phyloP scores from a whole-genome alignment of 169 alveolate species.

The Cardiosporidium cionae region DNA sequence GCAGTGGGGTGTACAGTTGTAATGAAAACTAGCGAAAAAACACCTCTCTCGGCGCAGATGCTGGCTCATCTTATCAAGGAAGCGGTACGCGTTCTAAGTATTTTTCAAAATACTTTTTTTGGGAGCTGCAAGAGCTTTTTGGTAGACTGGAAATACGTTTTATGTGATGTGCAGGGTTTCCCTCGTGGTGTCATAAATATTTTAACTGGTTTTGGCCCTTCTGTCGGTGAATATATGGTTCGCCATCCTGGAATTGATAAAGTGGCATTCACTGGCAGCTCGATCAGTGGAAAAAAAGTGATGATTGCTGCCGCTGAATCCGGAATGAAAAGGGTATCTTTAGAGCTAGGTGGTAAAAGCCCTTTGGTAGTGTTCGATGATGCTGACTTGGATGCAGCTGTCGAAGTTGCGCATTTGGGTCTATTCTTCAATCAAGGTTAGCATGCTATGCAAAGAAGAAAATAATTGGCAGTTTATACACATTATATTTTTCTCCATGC shows the following conservation, averaged over 20 bases:
- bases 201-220: conserved; percentile 64
- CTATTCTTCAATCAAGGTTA: conserved; percentile 48
- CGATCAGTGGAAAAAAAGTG: conserved; percentile 54
- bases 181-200: conserved; percentile 76
- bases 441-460: background rate
- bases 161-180: conserved; percentile 51
- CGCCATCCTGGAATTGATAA: conserved; percentile 51
- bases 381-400: conserved; percentile 66
- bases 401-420: conserved; percentile 55
- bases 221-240: conserved; percentile 51
- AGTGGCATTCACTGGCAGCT: conserved; percentile 78
- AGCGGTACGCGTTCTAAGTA: conserved; percentile 30
- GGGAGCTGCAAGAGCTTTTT: too few relatives aligned
- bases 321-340: conserved; percentile 52
- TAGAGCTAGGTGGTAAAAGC: conserved; percentile 83
- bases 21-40: conserved; percentile 70
- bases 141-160: too few relatives aligned
- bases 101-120: background rate
- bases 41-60: conserved; percentile 65
- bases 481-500: conserved; percentile 1
- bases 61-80: conserved; percentile 54
- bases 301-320: conserved; percentile 37
- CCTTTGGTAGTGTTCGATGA: conserved; percentile 66
- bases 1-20: conserved; percentile 51
- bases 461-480: too few relatives aligned